Conservation (phyloP, 2,329 filamentous ascomycete species). For the Gaeumannomyces sp. region DNA sequence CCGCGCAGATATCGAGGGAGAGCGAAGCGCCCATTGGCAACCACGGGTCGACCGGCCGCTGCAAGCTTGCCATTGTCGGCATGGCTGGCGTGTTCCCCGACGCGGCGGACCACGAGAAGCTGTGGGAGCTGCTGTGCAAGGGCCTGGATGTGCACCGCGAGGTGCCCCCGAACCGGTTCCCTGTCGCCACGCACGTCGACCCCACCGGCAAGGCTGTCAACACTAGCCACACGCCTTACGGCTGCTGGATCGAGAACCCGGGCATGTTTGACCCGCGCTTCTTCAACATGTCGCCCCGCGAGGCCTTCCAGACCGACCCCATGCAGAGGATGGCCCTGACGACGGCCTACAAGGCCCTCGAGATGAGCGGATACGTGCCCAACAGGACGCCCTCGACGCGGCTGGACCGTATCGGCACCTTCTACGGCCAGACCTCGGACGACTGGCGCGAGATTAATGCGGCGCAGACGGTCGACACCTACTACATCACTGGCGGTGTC, state of each 20-base stretch:
- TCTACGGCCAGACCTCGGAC: slow-evolving; percentile 69
- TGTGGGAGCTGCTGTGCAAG: slow-evolving; percentile 70
- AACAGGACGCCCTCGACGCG: slow-evolving; percentile 68
- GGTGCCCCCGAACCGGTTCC: slow-evolving; percentile 66
- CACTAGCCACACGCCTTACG: slow-evolving; percentile 69
- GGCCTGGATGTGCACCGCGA: slow-evolving; percentile 68
- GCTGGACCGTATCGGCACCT: slow-evolving; percentile 58
- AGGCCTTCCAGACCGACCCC: slow-evolving; percentile 74
- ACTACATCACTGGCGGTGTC: slow-evolving; percentile 39
- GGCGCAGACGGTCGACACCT: slow-evolving; percentile 61
- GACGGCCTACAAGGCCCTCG: slow-evolving; percentile 74
- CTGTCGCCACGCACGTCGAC: slow-evolving; percentile 64
- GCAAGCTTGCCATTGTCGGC: slow-evolving; percentile 80
- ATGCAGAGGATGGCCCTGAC: slow-evolving; percentile 72
- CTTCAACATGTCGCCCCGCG: slow-evolving; percentile 81
- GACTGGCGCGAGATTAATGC: slow-evolving; percentile 74
- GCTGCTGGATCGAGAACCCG: slow-evolving; percentile 69
- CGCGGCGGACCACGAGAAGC: slow-evolving; percentile 61
- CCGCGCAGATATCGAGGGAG: slow-evolving; percentile 29
- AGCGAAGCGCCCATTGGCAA: slow-evolving; percentile 35
- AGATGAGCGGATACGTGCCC: slow-evolving; percentile 72
- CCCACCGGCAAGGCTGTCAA: slow-evolving; percentile 67
- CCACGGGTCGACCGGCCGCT: slow-evolving; percentile 41
- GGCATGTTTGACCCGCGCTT: slow-evolving; percentile 76
- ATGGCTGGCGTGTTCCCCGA: slow-evolving; percentile 74